phyloP scores from a whole-genome alignment of 306 rosid species.

The Quercus berberidifolia region DNA sequence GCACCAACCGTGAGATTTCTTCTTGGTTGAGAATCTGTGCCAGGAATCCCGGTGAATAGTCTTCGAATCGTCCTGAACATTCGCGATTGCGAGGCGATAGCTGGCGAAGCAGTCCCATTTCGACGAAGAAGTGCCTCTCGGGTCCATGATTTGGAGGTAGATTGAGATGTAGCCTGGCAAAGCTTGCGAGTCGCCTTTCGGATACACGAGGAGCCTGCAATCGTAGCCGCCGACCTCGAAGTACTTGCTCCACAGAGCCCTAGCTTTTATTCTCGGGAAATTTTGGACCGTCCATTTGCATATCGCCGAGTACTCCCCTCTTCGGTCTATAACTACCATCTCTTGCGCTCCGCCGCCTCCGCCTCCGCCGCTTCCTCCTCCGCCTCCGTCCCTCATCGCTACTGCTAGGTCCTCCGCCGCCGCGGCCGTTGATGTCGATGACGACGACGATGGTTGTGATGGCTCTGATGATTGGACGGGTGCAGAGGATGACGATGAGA shows the following conservation, averaged over 20 bases:
- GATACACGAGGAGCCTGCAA: conserved; percentile 87
- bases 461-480: conserved; percentile 45
- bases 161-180: conserved; percentile 89
- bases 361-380: not conserved
- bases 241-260: conserved; percentile 98
- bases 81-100: conserved; percentile 85
- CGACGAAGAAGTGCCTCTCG: conserved; percentile 89
- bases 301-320: conserved; percentile 81
- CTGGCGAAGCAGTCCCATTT: conserved; percentile 99
- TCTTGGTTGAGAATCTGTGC: conserved; percentile 95
- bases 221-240: conserved; percentile 99
- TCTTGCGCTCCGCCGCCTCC: conserved; percentile 75
- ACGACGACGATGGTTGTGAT: conserved; percentile 41
- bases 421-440: conserved; percentile 42
- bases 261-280: conserved; percentile 87
- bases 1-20: conserved; percentile 98
- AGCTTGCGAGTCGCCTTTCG: conserved; percentile 95
- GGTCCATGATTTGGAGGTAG: conserved; percentile 99
- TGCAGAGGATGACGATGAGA: conserved; percentile 57
- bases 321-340: conserved; percentile 72
- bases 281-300: conserved; percentile 95
- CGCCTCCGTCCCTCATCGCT: conserved; percentile 55
- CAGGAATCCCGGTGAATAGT: conserved; percentile 94
- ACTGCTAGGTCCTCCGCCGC: conserved; percentile 72
- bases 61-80: conserved; percentile 75